Evolutionary conservation across 176 grass and related monocot genomes (phyloP).

Genomic region (Echinochloa phyllopogon): DNA sequence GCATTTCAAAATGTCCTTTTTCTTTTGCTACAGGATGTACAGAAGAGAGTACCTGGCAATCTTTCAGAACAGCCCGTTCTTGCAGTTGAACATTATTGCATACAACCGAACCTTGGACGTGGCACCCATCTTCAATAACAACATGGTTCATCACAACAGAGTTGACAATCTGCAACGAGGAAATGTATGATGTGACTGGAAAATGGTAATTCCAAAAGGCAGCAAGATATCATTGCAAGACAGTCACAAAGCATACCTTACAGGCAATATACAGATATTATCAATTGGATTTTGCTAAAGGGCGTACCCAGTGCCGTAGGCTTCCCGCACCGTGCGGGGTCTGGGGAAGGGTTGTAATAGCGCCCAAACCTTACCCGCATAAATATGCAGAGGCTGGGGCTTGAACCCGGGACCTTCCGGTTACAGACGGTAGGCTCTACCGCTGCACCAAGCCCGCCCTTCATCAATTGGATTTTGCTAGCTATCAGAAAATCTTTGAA

Average conservation of each 20-base stretch:
- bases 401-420: too few species aligned
- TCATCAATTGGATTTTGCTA: slow-evolving; percentile 2
- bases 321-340: too few species aligned
- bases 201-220: slow-evolving; percentile 11
- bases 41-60: slow-evolving; percentile 78
- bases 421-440: too few species aligned
- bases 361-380: too few species aligned
- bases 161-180: slow-evolving; percentile 76
- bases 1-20: neutral
- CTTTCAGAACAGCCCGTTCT: slow-evolving; percentile 90
- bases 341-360: too few species aligned
- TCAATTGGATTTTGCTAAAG: neutral
- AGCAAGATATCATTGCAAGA: slow-evolving; percentile 1
- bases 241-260: neutral
- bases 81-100: slow-evolving; percentile 96
- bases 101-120: slow-evolving; percentile 92
- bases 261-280: slow-evolving; percentile 17
- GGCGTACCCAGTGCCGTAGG: too few species aligned
- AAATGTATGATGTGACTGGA: neutral
- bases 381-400: too few species aligned
- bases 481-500: neutral
- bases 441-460: too few species aligned
- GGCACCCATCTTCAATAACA: slow-evolving; percentile 94
- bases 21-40: neutral
- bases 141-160: slow-evolving; percentile 96